A percentile compares a stretch with the other conserved stretches of the same genome.
Evolutionary conservation across 257 asterid genomes (phyloP).

Genomic region (Solanum pinnatisectum): DNA sequence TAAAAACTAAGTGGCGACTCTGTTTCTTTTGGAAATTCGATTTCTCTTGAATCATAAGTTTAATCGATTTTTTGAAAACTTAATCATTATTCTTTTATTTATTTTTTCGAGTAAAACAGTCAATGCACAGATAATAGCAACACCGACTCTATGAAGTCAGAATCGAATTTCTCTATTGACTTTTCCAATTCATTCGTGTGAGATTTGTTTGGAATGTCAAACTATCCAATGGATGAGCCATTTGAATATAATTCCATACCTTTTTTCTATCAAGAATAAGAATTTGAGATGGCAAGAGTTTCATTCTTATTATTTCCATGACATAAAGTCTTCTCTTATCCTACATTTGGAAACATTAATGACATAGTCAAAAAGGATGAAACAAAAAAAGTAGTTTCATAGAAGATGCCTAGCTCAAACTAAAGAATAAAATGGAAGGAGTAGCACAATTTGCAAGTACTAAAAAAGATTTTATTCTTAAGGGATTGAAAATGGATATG

Average conservation of each 20-base stretch:
- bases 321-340: background rate
- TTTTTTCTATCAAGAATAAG: background rate
- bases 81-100: too few species aligned
- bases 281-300: background rate
- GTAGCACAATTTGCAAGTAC: background rate
- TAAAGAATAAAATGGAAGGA: background rate
- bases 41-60: too few species aligned
- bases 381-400: background rate
- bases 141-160: background rate
- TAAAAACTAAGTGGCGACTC: too few species aligned
- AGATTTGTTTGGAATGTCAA: background rate
- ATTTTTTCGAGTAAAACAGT: too few species aligned
- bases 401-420: background rate
- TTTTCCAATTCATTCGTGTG: background rate
- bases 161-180: background rate
- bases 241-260: background rate
- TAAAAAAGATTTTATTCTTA: background rate
- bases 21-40: too few species aligned
- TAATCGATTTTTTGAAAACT: too few species aligned
- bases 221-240: background rate
- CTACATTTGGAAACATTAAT: background rate
- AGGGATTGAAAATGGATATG: background rate
- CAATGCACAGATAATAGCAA: background rate
- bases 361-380: background rate
- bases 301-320: background rate